A percentile compares a stretch with the other conserved stretches of the same genome.
These are phyloP conservation scores for Talaromyces sp. DNA, from an alignment of 2,329 filamentous ascomycete species.

Conservation along the genomic window DNA sequence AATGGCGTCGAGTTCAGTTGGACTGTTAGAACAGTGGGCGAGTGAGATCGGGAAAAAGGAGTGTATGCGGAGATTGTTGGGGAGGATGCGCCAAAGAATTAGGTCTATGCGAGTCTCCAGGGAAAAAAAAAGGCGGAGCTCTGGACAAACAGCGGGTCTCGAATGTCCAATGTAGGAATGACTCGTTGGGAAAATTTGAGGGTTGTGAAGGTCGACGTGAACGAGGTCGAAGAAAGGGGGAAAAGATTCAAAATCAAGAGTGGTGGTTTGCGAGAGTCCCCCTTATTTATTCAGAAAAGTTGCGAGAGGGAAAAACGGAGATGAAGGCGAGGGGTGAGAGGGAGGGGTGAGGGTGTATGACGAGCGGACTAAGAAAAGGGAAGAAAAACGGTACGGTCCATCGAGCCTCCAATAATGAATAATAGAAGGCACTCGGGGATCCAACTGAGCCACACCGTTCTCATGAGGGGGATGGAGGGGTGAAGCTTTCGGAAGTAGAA, in stretches of 20 bases:
- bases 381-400: slow-evolving; percentile 24
- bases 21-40: background rate
- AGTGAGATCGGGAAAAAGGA: slow-evolving; percentile 4
- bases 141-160: slow-evolving; percentile 12
- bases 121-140: slow-evolving; percentile 13
- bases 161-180: background rate
- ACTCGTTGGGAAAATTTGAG: background rate
- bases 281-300: slow-evolving; percentile 14
- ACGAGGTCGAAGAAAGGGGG: slow-evolving; percentile 8
- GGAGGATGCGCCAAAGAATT: slow-evolving; percentile 3
- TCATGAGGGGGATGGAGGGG: background rate
- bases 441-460: slow-evolving; percentile 23
- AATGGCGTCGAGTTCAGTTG: background rate
- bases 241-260: slow-evolving; percentile 6
- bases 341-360: slow-evolving; percentile 24
- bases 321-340: slow-evolving; percentile 23
- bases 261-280: slow-evolving; percentile 1
- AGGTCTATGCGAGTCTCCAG: slow-evolving; percentile 12
- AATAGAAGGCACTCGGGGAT: slow-evolving; percentile 14
- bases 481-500: slow-evolving; percentile 17
- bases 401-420: slow-evolving; percentile 26
- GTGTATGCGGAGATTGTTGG: slow-evolving; percentile 2
- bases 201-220: background rate
- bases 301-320: slow-evolving; percentile 8
- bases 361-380: slow-evolving; percentile 24